These are phyloP conservation scores for Trichoderma sp. DNA, from an alignment of 2,329 filamentous ascomycete species.

Conservation along the genomic window DNA sequence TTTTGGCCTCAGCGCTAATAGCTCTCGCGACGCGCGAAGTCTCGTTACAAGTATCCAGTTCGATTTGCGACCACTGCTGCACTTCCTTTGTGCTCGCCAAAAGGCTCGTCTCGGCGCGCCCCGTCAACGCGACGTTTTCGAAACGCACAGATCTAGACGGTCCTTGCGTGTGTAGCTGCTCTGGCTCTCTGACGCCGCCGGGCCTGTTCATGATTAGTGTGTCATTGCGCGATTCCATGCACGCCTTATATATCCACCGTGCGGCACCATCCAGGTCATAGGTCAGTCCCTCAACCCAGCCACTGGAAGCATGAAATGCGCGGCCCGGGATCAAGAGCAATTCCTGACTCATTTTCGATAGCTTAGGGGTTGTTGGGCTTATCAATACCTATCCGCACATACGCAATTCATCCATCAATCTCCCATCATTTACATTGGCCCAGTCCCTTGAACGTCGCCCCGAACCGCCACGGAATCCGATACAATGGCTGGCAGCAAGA, in stretches of 20 bases:
- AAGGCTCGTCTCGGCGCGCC: not conserved
- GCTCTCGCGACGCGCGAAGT: conserved; percentile 19
- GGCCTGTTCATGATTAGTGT: not conserved
- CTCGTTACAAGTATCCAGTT: conserved; percentile 6
- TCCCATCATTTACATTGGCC: not conserved
- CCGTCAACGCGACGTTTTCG: not conserved
- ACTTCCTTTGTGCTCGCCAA: not conserved
- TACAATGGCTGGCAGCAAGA: conserved; percentile 43
- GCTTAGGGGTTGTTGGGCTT: not conserved
- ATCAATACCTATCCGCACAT: not conserved
- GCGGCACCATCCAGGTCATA: not conserved
- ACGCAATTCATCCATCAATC: not conserved
- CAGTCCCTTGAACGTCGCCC: not conserved
- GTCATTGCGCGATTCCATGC: conserved; percentile 20
- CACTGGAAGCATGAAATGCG: not conserved
- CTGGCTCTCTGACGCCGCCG: not conserved
- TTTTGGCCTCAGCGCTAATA: conserved; percentile 17
- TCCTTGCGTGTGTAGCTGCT: not conserved
- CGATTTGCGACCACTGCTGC: conserved; percentile 15
- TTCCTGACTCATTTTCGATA: not conserved
- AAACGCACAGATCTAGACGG: not conserved
- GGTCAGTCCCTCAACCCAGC: not conserved
- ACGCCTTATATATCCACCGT: conserved; percentile 9
- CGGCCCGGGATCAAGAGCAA: not conserved
- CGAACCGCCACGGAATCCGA: not conserved